Evolutionary conservation across 805 yeast genomes (phyloP).

Genomic region (Metschnikowia continentalis): DNA sequence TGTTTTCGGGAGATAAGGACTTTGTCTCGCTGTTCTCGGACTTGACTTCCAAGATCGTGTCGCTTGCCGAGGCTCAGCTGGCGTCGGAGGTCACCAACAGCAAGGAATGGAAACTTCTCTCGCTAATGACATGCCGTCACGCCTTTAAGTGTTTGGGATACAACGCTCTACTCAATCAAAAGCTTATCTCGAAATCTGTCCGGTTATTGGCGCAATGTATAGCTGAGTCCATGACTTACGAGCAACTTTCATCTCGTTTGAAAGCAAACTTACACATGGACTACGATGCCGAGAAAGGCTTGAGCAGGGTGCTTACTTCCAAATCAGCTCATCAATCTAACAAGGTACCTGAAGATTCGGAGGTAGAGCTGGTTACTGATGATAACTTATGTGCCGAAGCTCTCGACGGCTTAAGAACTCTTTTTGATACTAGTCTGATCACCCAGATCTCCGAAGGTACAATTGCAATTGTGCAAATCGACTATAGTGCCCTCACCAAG

Average conservation of each 20-base stretch:
- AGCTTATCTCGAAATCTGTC: conserved; percentile 31
- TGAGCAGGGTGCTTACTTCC: conserved; percentile 26
- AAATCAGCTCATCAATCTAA: conserved; percentile 16
- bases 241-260: conserved; percentile 21
- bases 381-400: conserved; percentile 45
- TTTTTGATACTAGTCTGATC: conserved; percentile 61
- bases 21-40: conserved; percentile 46
- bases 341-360: conserved; percentile 25
- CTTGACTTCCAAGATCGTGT: conserved; percentile 19
- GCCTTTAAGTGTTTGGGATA: conserved; percentile 37
- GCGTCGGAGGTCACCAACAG: conserved; percentile 24
- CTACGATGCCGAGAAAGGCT: conserved; percentile 21
- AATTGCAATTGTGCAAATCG: conserved; percentile 42
- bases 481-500: conserved; percentile 21
- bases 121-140: conserved; percentile 37
- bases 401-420: conserved; percentile 47
- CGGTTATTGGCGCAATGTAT: conserved; percentile 38
- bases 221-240: conserved; percentile 17
- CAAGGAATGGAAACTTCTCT: conserved; percentile 44
- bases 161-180: conserved; percentile 25
- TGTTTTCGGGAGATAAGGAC: conserved; percentile 60
- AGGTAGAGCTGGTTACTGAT: conserved; percentile 33
- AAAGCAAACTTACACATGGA: conserved; percentile 27
- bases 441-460: conserved; percentile 59
- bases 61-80: conserved; percentile 14